A percentile compares a stretch with the other conserved stretches of the same genome.
Conservation (phyloP, 352 stramenopile genomes). For the Chrysophaeum taylorii region DNA sequence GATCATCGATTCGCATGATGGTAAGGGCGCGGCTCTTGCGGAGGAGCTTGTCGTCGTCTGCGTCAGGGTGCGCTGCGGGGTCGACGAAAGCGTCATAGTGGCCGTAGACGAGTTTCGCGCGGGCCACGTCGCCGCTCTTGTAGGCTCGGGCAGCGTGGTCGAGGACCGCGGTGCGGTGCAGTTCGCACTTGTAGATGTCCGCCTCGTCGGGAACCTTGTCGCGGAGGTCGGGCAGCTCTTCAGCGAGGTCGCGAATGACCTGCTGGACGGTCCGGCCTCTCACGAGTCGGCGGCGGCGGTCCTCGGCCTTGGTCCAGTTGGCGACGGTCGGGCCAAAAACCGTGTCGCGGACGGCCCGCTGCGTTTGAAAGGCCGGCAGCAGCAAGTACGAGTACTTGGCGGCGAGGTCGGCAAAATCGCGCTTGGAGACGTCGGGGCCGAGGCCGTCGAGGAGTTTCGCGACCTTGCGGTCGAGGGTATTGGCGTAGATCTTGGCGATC, state of each 20-base stretch:
- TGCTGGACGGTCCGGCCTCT: background rate
- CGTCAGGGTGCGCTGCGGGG: too few species aligned
- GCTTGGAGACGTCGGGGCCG: background rate
- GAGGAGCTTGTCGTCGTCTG: too few species aligned
- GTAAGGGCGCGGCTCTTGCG: too few species aligned
- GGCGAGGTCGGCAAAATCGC: background rate
- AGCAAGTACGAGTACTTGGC: background rate
- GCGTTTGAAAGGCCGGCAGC: background rate
- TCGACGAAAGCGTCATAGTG: too few species aligned
- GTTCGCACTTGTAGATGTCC: background rate
- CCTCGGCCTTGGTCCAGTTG: background rate
- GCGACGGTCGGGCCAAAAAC: background rate
- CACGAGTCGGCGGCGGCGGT: background rate
- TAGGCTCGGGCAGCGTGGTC: background rate
- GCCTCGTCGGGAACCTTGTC: background rate
- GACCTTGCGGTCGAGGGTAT: background rate
- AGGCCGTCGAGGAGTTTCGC: background rate
- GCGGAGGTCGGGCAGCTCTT: background rate
- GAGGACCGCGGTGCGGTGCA: background rate
- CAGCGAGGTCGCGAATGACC: background rate
- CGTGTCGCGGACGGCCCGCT: background rate
- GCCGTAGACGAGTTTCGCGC: background rate
- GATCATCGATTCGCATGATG: too few species aligned
- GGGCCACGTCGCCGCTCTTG: background rate
- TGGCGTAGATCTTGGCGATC: background rate